A percentile compares a stretch with the other conserved stretches of the same genome.
Evolutionary conservation across 1,284 basidiomycete genomes (phyloP).

Genomic region (Tilletia horrida): DNA sequence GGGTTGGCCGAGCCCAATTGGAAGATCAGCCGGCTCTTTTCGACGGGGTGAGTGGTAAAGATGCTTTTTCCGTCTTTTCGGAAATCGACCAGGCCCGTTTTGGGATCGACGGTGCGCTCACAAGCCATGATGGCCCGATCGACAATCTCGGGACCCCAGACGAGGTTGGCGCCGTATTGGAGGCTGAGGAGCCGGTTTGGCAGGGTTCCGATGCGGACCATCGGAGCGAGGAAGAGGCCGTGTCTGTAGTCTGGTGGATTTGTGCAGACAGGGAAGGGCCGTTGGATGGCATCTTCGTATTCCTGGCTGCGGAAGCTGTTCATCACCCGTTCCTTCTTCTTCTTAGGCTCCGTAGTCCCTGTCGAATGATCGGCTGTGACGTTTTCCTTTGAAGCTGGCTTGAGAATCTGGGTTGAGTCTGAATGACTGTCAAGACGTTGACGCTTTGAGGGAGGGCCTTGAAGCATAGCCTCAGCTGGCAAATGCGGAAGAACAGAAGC

Average conservation of each 20-base stretch:
- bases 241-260: constrained; percentile 21
- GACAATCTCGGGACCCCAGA: constrained; percentile 96
- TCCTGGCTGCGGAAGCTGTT: constrained; percentile 4
- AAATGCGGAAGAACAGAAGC: no score
- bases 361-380: no score
- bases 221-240: constrained; percentile 52
- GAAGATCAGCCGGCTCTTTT: constrained; percentile 59
- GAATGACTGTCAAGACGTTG: background rate
- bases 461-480: no score
- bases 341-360: background rate
- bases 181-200: constrained; percentile 80
- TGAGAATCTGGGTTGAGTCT: no score
- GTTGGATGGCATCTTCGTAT: background rate
- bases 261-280: background rate
- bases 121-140: constrained; percentile 92
- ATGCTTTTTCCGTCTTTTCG: constrained; percentile 65
- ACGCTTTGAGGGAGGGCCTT: background rate
- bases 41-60: constrained; percentile 88
- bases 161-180: constrained; percentile 87
- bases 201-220: constrained; percentile 57
- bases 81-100: constrained; percentile 53
- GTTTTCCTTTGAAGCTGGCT: no score
- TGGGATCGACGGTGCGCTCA: constrained; percentile 77
- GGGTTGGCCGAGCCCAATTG: constrained; percentile 90
- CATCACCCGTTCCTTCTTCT: constrained; percentile 3